phyloP scores from a whole-genome alignment of 164 flowering plant genomes.

The Nymphaea colorata region DNA sequence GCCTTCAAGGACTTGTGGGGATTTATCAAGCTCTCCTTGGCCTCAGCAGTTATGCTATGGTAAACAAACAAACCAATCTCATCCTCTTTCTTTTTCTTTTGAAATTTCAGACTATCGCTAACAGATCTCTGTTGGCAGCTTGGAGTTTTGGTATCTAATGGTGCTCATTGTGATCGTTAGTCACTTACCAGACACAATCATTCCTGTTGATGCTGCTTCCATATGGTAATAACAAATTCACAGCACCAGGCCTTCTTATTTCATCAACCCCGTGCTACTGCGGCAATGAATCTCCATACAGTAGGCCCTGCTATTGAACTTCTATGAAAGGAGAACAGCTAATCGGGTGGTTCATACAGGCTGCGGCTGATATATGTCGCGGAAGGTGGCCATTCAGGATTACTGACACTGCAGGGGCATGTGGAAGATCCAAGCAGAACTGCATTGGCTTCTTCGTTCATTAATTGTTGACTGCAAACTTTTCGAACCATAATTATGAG shows the following conservation, averaged over 20 bases:
- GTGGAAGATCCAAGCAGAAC: too few species aligned
- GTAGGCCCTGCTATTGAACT: too few species aligned
- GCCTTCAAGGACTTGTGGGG: constrained; percentile 47
- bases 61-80: constrained; percentile 3
- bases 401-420: too few species aligned
- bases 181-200: constrained; percentile 31
- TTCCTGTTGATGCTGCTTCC: constrained; percentile 55
- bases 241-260: neutral
- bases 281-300: too few species aligned
- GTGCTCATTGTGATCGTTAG: constrained; percentile 40
- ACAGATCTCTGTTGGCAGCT: constrained; percentile 11
- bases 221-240: constrained; percentile 27
- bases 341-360: too few species aligned
- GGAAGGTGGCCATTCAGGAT: too few species aligned
- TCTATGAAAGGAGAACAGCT: too few species aligned
- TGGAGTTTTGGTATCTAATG: constrained; percentile 70
- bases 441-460: too few species aligned
- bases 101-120: neutral
- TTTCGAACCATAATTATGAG: too few species aligned
- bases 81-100: neutral
- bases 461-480: too few species aligned
- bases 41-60: constrained; percentile 70
- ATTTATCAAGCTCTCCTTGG: constrained; percentile 53
- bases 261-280: neutral
- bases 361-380: too few species aligned